phyloP scores from a whole-genome alignment of 176 grass and related monocot genomes.

The Tillandsia leiboldiana region DNA sequence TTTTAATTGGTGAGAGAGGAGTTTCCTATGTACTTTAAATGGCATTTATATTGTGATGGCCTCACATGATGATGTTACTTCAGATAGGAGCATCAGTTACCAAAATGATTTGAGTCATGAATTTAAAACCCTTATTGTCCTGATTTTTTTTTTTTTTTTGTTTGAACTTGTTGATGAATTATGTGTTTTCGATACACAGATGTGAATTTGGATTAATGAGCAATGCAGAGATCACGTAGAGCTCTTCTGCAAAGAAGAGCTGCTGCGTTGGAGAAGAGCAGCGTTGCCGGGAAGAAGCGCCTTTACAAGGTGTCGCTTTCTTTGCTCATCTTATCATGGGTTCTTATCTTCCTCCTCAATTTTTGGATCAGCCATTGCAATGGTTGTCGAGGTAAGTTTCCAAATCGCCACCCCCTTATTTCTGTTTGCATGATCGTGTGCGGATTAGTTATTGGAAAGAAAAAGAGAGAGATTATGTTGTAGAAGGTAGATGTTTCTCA shows the following conservation, averaged over 20 bases:
- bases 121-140: background rate
- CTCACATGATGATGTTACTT: background rate
- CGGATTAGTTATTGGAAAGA: slow-evolving; percentile 18
- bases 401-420: background rate
- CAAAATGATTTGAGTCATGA: background rate
- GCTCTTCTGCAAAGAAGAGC: slow-evolving; percentile 57
- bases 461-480: background rate
- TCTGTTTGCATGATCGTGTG: background rate
- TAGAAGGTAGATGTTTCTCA: no score
- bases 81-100: background rate
- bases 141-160: background rate
- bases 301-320: slow-evolving; percentile 67
- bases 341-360: slow-evolving; percentile 58
- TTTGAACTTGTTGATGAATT: background rate
- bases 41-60: background rate
- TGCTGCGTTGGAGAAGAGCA: slow-evolving; percentile 39
- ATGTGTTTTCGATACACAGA: slow-evolving; percentile 11
- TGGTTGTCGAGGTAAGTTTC: slow-evolving; percentile 47
- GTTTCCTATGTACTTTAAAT: background rate
- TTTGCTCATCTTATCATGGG: slow-evolving; percentile 52
- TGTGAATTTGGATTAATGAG: slow-evolving; percentile 20
- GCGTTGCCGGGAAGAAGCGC: slow-evolving; percentile 29
- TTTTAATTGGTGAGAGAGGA: background rate
- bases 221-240: slow-evolving; percentile 88
- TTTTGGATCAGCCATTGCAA: slow-evolving; percentile 65